Conservation (phyloP, 805 yeast genomes). For the Naumovozyma dairenensis region DNA sequence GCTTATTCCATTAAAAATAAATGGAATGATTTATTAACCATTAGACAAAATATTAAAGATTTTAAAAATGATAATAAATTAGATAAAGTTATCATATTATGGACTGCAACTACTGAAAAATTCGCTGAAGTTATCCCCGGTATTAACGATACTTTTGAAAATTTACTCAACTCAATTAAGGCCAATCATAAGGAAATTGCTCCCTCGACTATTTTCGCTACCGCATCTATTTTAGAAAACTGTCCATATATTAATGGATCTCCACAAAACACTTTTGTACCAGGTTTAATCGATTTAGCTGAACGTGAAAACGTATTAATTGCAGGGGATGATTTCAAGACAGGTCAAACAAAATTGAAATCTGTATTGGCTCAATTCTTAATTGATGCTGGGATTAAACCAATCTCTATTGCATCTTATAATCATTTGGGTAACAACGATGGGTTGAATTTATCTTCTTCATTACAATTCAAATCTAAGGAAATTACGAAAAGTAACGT, state of each 20-base stretch:
- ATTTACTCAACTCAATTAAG: constrained; percentile 64
- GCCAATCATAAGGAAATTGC: constrained; percentile 73
- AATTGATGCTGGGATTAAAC: constrained; percentile 96
- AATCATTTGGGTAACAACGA: constrained; percentile 96
- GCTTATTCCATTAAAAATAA: constrained; percentile 48
- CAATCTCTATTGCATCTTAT: constrained; percentile 88
- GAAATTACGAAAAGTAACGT: constrained; percentile 91
- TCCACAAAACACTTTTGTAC: constrained; percentile 95
- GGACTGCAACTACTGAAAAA: constrained; percentile 98
- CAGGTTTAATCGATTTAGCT: constrained; percentile 86
- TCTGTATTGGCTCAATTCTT: constrained; percentile 94
- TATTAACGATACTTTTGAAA: constrained; percentile 82
- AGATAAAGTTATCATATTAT: constrained; percentile 81
- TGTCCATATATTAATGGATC: constrained; percentile 92
- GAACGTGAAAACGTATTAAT: constrained; percentile 66
- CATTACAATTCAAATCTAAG: constrained; percentile 88
- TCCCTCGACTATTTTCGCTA: constrained; percentile 91
- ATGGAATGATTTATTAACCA: constrained; percentile 82
- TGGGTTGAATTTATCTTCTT: constrained; percentile 85
- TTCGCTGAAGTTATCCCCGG: constrained; percentile 69
- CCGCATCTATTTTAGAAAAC: constrained; percentile 81
- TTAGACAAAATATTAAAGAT: constrained; percentile 72
- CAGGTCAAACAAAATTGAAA: constrained; percentile 92
- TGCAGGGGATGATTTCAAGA: constrained; percentile 96
- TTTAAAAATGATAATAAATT: constrained; percentile 64